Evolutionary conservation across 805 yeast genomes (phyloP).

Genomic region (Metschnikowia lunata): DNA sequence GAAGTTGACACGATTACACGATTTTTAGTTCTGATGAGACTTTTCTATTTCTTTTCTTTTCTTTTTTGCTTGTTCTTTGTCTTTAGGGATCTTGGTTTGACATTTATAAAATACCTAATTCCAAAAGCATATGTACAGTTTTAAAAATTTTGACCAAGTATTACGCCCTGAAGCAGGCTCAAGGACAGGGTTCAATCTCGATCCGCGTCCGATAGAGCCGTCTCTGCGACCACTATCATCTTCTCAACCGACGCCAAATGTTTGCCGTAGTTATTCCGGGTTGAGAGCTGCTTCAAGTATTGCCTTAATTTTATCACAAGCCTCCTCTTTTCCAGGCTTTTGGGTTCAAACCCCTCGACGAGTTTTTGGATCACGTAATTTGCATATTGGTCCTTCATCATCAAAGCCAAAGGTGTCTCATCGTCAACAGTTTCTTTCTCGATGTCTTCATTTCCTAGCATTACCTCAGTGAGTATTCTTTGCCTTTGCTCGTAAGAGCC

Average conservation of each 20-base stretch:
- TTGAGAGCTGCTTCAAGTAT: constrained; percentile 67
- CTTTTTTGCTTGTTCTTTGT: no score
- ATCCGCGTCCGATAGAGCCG: constrained; percentile 40
- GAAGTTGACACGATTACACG: no score
- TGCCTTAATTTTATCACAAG: constrained; percentile 75
- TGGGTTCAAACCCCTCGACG: constrained; percentile 67
- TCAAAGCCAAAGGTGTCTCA: constrained; percentile 68
- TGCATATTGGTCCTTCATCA: constrained; percentile 98
- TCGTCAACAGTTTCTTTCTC: constrained; percentile 50
- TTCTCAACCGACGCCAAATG: constrained; percentile 81
- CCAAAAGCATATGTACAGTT: constrained; percentile 2
- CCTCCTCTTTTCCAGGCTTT: constrained; percentile 59
- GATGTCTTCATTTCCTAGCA: constrained; percentile 47
- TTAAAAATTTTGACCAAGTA: background rate
- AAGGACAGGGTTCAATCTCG: background rate
- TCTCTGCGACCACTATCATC: constrained; percentile 53
- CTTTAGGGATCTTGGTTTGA: no score
- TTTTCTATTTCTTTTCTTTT: no score
- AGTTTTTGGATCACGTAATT: constrained; percentile 95
- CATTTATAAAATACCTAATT: no score
- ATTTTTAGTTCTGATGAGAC: no score
- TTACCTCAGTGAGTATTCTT: constrained; percentile 60
- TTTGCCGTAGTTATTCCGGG: constrained; percentile 66
- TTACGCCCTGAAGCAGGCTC: background rate
- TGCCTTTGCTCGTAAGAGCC: constrained; percentile 63